Base-by-base conservation (phyloP, 805 yeast genomes). In the Metschnikowia colocasiae region DNA sequence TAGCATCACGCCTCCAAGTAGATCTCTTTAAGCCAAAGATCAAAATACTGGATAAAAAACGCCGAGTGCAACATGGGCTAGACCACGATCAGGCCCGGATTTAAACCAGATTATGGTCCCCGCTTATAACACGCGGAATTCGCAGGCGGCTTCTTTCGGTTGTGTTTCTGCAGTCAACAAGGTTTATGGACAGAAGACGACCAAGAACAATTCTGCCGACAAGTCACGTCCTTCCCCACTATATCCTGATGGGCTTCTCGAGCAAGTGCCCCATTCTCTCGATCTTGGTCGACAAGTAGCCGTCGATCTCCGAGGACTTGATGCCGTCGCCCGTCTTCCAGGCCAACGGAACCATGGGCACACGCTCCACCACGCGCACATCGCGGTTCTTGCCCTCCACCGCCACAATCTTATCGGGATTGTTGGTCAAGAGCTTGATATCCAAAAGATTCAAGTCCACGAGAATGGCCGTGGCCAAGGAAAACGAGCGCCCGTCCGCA, bases 261-360 rank as follows among this genome's bases (percentile, higher is more conserved):
- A 94, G 73, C 47, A 94, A 68, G 67, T 94, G 99, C 0, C 99
- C 99, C 99, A 94, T 94, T 59, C 96, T 77, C 65, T 92, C 96
- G 45, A 92, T 87, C 69, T 94, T 94, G 1, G 99, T 94, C 59
- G 94, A 80, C 49, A 94, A 71, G 60, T 94, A 94, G 1, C 96
- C 96, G 58, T 94, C 96, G 27, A 94, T 86, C 67, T 94, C 99
- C 51, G 76, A 78, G 30, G 91, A 80, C 54, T 83, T 76, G 50
- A 94, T 85, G 6, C 98, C 98, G 23, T 67, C 71, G 20, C 68
- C 51, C 18, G 59, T 45, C 20, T 60, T 77, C 99, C 99, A 94
- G 6, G 96, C 91, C 46, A 91, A 75, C 12, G 99, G 99, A 3
- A 94, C 79, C 99, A 94, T 94, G 31, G 99, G 96, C 2, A 92